These are phyloP conservation scores for Yamadazyma paraphyllophila DNA, from an alignment of 805 yeast species.

Conservation along the genomic window DNA sequence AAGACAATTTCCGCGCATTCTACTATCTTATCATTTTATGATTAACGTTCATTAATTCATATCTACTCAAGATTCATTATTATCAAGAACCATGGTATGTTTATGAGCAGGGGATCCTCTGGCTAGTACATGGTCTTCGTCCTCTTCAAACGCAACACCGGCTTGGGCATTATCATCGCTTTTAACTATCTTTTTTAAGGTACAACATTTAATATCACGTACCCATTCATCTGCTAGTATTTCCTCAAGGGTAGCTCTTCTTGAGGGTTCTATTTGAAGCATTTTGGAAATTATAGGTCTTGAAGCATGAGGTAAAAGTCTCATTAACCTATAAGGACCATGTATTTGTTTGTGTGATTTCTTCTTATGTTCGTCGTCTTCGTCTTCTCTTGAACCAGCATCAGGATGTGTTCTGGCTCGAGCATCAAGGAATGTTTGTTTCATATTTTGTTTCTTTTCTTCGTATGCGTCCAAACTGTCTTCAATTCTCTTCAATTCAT, in stretches of 20 bases:
- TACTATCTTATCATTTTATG: not conserved
- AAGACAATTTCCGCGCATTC: not conserved
- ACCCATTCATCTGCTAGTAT: slow-evolving; percentile 74
- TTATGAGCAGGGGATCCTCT: slow-evolving; percentile 40
- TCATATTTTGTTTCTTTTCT: slow-evolving; percentile 32
- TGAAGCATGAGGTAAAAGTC: slow-evolving; percentile 79
- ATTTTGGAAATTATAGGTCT: slow-evolving; percentile 71
- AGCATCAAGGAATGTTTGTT: slow-evolving; percentile 25
- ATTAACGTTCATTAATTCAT: slow-evolving; percentile 3
- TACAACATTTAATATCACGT: slow-evolving; percentile 57
- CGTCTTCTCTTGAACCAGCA: slow-evolving; percentile 5
- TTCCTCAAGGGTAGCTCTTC: slow-evolving; percentile 66
- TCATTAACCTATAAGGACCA: slow-evolving; percentile 80
- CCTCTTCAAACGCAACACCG: slow-evolving; percentile 31
- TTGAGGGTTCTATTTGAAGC: slow-evolving; percentile 57
- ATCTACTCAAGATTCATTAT: slow-evolving; percentile 1
- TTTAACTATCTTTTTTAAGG: slow-evolving; percentile 32
- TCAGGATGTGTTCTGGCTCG: slow-evolving; percentile 9
- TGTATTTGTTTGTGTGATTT: slow-evolving; percentile 58
- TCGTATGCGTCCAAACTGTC: slow-evolving; percentile 37
- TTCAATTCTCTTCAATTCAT: slow-evolving; percentile 38
- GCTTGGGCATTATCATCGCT: slow-evolving; percentile 19
- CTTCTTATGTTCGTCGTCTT: slow-evolving; percentile 20
- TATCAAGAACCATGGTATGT: slow-evolving; percentile 34
- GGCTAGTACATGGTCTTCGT: slow-evolving; percentile 34